These are phyloP conservation scores for Centella asiatica DNA, from an alignment of 129 eudicot species.

Conservation along the genomic window DNA sequence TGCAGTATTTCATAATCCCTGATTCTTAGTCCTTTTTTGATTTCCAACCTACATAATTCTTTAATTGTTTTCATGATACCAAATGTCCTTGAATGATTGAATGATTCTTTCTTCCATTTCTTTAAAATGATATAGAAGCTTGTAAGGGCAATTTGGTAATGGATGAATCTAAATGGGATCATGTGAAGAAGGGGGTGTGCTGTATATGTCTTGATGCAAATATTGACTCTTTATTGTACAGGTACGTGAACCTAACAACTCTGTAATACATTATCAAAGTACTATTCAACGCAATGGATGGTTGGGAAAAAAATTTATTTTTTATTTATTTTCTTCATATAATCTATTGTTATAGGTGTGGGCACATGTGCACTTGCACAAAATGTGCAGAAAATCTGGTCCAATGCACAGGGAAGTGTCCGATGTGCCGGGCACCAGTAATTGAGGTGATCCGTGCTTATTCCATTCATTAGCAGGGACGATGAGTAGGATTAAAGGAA, in stretches of 20 bases:
- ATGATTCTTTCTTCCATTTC: not conserved
- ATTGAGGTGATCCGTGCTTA: slow-evolving; percentile 58
- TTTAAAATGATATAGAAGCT: slow-evolving; percentile 18
- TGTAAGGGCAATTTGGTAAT: slow-evolving; percentile 14
- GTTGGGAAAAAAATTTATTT: not conserved
- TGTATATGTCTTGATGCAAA: slow-evolving; percentile 50
- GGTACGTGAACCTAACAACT: slow-evolving; percentile 37
- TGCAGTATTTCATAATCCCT: too few species aligned
- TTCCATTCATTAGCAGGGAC: slow-evolving; percentile 27
- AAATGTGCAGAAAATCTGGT: slow-evolving; percentile 65
- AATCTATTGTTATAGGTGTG: slow-evolving; percentile 40
- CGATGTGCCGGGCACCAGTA: slow-evolving; percentile 74
- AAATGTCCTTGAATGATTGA: not conserved
- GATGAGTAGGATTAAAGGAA: slow-evolving; percentile 1
- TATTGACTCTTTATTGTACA: slow-evolving; percentile 54
- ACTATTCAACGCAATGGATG: too few species aligned
- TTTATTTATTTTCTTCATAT: not conserved
- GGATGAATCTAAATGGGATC: slow-evolving; percentile 43
- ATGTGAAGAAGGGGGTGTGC: slow-evolving; percentile 55
- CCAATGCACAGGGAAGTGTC: slow-evolving; percentile 43
- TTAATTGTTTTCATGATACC: not conserved
- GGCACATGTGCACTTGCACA: slow-evolving; percentile 70
- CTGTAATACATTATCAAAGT: too few species aligned
- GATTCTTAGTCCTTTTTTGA: not conserved
- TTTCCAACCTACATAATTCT: not conserved